These are phyloP conservation scores for Pichia sp. DNA, from an alignment of 1,139 yeast genomes.

Conservation along the genomic window DNA sequence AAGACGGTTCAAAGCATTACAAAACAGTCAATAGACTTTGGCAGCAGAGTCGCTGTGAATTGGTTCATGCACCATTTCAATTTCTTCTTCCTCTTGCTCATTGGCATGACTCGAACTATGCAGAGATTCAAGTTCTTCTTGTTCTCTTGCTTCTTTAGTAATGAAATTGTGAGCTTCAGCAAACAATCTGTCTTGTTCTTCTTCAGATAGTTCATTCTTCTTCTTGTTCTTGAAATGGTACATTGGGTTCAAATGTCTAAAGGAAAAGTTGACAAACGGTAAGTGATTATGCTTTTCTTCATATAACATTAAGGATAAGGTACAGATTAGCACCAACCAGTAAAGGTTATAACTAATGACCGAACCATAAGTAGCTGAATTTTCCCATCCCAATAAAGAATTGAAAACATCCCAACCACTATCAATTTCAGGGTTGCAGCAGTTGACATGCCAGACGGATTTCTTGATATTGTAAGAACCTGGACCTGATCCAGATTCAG, in stretches of 20 bases:
- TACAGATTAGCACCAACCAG: conserved; percentile 59
- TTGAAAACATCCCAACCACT: conserved; percentile 93
- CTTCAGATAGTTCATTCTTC: conserved; percentile 47
- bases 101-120: too few relatives aligned
- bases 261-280: conserved; percentile 44
- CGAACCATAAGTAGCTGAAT: conserved; percentile 84
- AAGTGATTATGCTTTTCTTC: conserved; percentile 65
- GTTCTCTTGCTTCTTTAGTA: conserved; percentile 20
- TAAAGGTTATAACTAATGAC: conserved; percentile 76
- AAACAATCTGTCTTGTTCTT: conserved; percentile 49
- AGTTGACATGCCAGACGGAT: conserved; percentile 89
- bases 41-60: too few relatives aligned
- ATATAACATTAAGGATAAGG: conserved; percentile 51
- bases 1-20: too few relatives aligned
- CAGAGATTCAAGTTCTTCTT: too few relatives aligned
- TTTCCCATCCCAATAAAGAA: conserved; percentile 84
- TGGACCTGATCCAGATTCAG: conserved; percentile 85
- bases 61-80: not conserved
- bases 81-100: conserved; percentile 3
- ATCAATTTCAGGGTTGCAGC: conserved; percentile 84
- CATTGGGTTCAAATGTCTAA: conserved; percentile 60
- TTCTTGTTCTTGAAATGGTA: conserved; percentile 62
- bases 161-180: conserved; percentile 32
- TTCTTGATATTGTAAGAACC: conserved; percentile 76
- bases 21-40: too few relatives aligned